phyloP scores from a whole-genome alignment of 2,329 filamentous ascomycete genomes.

The Corinectria fuckeliana region DNA sequence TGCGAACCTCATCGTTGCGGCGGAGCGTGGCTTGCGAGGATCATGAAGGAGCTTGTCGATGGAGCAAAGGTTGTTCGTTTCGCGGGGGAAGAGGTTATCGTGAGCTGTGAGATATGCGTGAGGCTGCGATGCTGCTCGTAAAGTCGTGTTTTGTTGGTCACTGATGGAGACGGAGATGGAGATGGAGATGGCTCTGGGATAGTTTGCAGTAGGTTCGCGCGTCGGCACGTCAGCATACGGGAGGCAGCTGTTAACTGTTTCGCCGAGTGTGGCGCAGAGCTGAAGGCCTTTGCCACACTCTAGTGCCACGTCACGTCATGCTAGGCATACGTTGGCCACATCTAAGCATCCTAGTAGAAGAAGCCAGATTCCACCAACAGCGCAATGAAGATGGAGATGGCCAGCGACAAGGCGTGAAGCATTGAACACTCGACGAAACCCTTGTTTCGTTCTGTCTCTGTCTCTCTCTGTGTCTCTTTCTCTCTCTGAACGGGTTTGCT shows the following conservation, averaged over 20 bases:
- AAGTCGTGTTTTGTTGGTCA: conserved; percentile 4
- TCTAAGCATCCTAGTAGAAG: background rate
- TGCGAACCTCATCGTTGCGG: conserved; percentile 62
- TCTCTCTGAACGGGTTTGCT: too few relatives aligned
- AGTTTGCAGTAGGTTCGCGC: conserved; percentile 35
- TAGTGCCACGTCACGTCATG: conserved; percentile 19
- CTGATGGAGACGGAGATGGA: conserved; percentile 24
- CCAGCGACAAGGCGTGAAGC: background rate
- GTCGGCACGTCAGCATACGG: conserved; percentile 35
- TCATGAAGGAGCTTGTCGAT: conserved; percentile 49
- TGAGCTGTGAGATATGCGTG: background rate
- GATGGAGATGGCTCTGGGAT: conserved; percentile 30
- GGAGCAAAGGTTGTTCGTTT: background rate
- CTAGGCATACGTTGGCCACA: conserved; percentile 9
- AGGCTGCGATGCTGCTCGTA: conserved; percentile 15
- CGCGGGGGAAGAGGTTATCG: background rate
- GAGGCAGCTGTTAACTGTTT: conserved; percentile 36
- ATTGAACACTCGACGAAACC: background rate
- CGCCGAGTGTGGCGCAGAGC: conserved; percentile 30
- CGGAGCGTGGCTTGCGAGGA: conserved; percentile 38
- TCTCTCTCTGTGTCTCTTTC: too few relatives aligned
- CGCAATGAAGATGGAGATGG: too few relatives aligned
- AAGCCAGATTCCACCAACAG: background rate
- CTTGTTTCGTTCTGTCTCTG: too few relatives aligned
- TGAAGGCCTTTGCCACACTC: conserved; percentile 34